A percentile compares a stretch with the other conserved stretches of the same genome.
Evolutionary conservation across 2,329 filamentous ascomycete genomes (phyloP).

Genomic region (Gremmenia infestans): DNA sequence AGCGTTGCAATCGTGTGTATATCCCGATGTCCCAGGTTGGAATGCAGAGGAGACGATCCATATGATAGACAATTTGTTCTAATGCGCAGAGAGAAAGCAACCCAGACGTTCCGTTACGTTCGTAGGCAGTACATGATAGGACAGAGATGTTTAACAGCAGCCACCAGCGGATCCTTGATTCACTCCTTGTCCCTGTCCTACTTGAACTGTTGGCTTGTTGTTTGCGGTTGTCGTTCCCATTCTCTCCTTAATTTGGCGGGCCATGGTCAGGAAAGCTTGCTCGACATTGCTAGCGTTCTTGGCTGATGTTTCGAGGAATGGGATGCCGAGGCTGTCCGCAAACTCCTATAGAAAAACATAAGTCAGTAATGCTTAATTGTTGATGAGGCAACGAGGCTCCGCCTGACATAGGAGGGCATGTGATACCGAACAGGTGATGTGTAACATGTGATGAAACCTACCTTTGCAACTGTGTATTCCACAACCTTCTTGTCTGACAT

Average conservation of each 20-base stretch:
- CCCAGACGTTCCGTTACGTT: conserved; percentile 21
- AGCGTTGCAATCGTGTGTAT: conserved; percentile 25
- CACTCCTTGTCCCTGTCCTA: conserved; percentile 90
- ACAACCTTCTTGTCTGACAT: conserved; percentile 99
- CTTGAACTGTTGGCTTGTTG: conserved; percentile 98
- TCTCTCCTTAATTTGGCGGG: conserved; percentile 98
- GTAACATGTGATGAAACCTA: conserved; percentile 41
- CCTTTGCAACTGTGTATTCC: conserved; percentile 99
- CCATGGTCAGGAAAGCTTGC: conserved; percentile 99
- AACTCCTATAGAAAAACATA: conserved; percentile 65
- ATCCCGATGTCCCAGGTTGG: conserved; percentile 15
- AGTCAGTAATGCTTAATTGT: conserved; percentile 15
- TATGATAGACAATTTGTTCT: conserved; percentile 26
- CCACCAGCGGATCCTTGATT: conserved; percentile 78
- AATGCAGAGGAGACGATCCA: conserved; percentile 29
- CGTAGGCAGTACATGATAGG: conserved; percentile 12
- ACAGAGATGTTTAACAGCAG: conserved; percentile 68
- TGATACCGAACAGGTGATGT: conserved; percentile 22
- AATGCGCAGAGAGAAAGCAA: conserved; percentile 28
- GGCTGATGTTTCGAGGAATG: conserved; percentile 98
- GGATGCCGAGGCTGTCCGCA: conserved; percentile 95
- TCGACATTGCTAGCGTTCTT: conserved; percentile 99
- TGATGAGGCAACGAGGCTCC: neutral
- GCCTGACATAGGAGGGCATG: conserved; percentile 11
- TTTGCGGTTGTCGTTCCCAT: conserved; percentile 94